These are phyloP conservation scores for Hyphodiscus sp. DNA, from an alignment of 2,329 filamentous ascomycete genomes.

Conservation along the genomic window DNA sequence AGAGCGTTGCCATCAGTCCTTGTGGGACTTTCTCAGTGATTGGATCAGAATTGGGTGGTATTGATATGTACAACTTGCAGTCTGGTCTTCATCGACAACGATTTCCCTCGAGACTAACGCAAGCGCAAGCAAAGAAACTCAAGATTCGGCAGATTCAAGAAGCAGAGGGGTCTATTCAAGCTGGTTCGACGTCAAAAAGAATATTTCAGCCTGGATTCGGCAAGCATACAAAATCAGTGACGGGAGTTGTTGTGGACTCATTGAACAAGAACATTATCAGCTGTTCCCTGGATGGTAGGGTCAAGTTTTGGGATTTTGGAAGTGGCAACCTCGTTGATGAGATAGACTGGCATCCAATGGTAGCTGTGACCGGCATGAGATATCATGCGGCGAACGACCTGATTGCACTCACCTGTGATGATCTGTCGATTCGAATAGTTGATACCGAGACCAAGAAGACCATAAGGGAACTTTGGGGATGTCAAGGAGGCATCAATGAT, in stretches of 20 bases:
- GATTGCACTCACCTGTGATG: constrained; percentile 82
- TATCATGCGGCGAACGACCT: constrained; percentile 82
- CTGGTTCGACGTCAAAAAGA: constrained; percentile 10
- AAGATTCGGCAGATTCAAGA: constrained; percentile 54
- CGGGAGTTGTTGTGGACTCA: constrained; percentile 81
- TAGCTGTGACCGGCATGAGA: constrained; percentile 66
- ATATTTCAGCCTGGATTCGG: constrained; percentile 44
- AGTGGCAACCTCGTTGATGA: constrained; percentile 74
- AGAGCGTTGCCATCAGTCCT: constrained; percentile 79
- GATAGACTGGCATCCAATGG: constrained; percentile 76
- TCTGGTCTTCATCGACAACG: constrained; percentile 83
- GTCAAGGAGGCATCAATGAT: constrained; percentile 66
- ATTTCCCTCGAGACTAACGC: constrained; percentile 75
- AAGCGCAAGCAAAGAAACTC: constrained; percentile 69
- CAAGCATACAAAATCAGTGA: constrained; percentile 75
- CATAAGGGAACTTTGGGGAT: constrained; percentile 89
- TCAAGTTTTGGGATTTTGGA: constrained; percentile 98
- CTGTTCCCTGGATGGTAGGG: constrained; percentile 80
- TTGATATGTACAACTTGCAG: constrained; percentile 96
- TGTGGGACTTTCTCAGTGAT: constrained; percentile 93
- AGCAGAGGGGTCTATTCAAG: constrained; percentile 20
- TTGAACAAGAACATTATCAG: constrained; percentile 82
- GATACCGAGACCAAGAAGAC: constrained; percentile 87
- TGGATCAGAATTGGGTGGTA: constrained; percentile 72
- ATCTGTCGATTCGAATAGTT: constrained; percentile 79